Conservation (phyloP, 805 yeast genomes). For the Ogataea angusta region DNA sequence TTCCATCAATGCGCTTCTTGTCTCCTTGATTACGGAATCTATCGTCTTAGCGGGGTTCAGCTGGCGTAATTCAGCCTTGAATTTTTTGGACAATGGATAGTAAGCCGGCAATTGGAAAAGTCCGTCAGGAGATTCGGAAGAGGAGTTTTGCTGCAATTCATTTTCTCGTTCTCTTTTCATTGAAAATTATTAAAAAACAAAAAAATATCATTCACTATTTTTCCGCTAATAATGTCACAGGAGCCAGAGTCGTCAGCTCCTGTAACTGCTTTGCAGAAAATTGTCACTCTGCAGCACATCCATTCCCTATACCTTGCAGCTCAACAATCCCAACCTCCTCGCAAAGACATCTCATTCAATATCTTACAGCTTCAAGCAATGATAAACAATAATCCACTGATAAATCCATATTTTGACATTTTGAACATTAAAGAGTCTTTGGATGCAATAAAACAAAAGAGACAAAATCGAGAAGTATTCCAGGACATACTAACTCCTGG, state of each 20-base stretch:
- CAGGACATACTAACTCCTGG: slow-evolving; percentile 30
- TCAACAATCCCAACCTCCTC: slow-evolving; percentile 31
- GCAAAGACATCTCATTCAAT: slow-evolving; percentile 35
- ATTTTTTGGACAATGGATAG: slow-evolving; percentile 22
- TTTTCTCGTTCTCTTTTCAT: slow-evolving; percentile 7
- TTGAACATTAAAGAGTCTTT: slow-evolving; percentile 30
- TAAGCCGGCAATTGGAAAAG: slow-evolving; percentile 22
- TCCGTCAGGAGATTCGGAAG: background rate
- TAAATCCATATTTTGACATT: slow-evolving; percentile 35
- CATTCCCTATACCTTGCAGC: slow-evolving; percentile 35
- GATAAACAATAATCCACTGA: slow-evolving; percentile 36
- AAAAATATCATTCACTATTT: background rate
- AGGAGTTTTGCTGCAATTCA: background rate
- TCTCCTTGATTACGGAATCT: slow-evolving; percentile 11
- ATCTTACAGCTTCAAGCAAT: slow-evolving; percentile 34
- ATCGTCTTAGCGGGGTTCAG: slow-evolving; percentile 9
- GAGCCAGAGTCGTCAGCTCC: slow-evolving; percentile 14
- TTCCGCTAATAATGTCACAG: slow-evolving; percentile 6
- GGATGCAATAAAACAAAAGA: slow-evolving; percentile 21
- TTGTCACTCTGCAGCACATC: slow-evolving; percentile 36
- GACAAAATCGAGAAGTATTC: slow-evolving; percentile 17
- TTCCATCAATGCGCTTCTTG: slow-evolving; percentile 13
- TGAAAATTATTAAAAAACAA: background rate
- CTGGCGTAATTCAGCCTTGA: slow-evolving; percentile 13
- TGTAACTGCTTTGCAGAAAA: slow-evolving; percentile 34